Percentiles rank a stretch among this genome's conserved stretches.
Conservation (phyloP, 2,329 filamentous ascomycete species). For the Venturia nashicola region DNA sequence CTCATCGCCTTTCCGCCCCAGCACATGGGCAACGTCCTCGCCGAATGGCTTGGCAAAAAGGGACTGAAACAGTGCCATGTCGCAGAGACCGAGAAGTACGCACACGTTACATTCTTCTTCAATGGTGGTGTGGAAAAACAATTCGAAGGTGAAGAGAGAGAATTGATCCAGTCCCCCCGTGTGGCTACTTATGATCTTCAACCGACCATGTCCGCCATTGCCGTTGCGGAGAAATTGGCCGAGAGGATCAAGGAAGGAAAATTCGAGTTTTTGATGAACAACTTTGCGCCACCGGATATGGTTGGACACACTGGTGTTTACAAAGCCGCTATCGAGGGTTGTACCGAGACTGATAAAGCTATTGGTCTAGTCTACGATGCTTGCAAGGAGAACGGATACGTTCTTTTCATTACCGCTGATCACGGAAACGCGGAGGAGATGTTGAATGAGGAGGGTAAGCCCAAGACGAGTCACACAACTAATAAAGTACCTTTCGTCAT, state of each 20-base stretch:
- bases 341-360: slow-evolving; percentile 78
- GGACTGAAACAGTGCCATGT: slow-evolving; percentile 86
- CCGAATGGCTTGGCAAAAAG: slow-evolving; percentile 89
- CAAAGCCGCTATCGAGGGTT: slow-evolving; percentile 78
- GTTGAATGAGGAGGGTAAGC: slow-evolving; percentile 89
- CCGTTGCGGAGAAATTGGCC: slow-evolving; percentile 76
- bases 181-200: slow-evolving; percentile 92
- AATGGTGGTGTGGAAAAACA: slow-evolving; percentile 97
- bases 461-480: slow-evolving; percentile 95
- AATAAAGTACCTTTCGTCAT: slow-evolving; percentile 98
- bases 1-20: slow-evolving; percentile 87
- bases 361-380: slow-evolving; percentile 87
- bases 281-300: slow-evolving; percentile 99
- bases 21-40: slow-evolving; percentile 94
- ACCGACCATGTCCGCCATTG: slow-evolving; percentile 89
- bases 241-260: slow-evolving; percentile 76
- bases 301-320: slow-evolving; percentile 98
- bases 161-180: slow-evolving; percentile 89
- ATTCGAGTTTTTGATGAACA: slow-evolving; percentile 99
- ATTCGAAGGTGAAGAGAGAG: slow-evolving; percentile 81
- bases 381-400: slow-evolving; percentile 86
- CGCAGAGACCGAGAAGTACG: slow-evolving; percentile 98
- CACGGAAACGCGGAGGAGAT: slow-evolving; percentile 99
- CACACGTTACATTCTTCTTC: slow-evolving; percentile 99
- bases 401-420: slow-evolving; percentile 90